Evolutionary conservation across 352 stramenopile species (phyloP), one percentile per base, ranked within the genome.

Genomic region (Phytophthora uliginosa): DNA sequence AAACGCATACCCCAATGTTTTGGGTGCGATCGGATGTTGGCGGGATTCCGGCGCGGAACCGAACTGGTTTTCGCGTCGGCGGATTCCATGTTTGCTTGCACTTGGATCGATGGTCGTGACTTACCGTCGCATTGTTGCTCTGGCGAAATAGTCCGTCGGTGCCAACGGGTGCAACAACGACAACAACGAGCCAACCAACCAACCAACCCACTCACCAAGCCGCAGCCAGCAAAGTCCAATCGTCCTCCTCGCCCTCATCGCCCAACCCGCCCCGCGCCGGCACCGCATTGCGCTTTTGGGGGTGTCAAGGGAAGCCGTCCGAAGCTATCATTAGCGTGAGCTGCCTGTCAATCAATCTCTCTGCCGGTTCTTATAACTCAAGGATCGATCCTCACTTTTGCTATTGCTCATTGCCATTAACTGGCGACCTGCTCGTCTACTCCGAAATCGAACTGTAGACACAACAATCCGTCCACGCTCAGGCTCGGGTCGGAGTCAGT

Each of bases 261-360:
- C 73, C 72, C 67, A 79, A 73, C 51, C 61, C 40, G 38, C 42
- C 51, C 61, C 28, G 38, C 53, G 50, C 34, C 26, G 36, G 40
- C 40, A 63, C 40, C 18, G 34, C 63, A 71, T 63, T 73, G 38
- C n/a, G 26, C 51, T 63, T 66, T 69, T 26, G 17, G 28, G 50
- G 58, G 68, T 59, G 52, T 52, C 68, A 68, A 38, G 63, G 54
- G 40, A 48, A 28, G 64, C 31, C 36, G 64, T 59, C 65, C 54
- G 57, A 60, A 77, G 54, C 67, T 82, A 79, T 77, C 67, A 82
- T 79, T 77, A 79, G 73, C 38, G 59, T 13, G 47, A 57, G 33
- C 58, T 71, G 66, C 63, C 72, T 76, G 56, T 69, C 70, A 68
- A 67, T 75, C 59, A 70, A 63, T 71, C 62, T 76, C 69, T 77